Base-by-base conservation (phyloP, 192 early-diverging fungal genomes). In the Podila horticola region DNA sequence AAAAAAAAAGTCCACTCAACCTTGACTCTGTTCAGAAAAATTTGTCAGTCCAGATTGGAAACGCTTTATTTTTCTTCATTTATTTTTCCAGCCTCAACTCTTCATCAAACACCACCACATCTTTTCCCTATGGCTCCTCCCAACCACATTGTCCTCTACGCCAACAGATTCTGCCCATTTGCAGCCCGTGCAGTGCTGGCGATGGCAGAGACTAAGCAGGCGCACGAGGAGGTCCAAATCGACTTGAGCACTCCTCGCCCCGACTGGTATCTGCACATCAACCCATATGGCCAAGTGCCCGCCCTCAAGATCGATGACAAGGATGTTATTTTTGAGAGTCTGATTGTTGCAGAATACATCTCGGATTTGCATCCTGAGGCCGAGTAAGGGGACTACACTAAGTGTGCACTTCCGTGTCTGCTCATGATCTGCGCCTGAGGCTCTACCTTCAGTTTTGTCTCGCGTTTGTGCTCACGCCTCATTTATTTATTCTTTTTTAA, bases 121-220 rank as follows among this genome's bases (percentile, higher is more conserved):
- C 50, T n/a, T n/a, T 20, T 22, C 4, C 17, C 50, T 17, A 52
- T 55, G 52, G 9, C 22, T 0, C 52, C n/a, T 4, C 52, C 52
- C 24, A 26, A n/a, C 52, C 52, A 26, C 52, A 24, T 88, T 26
- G 87, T 84, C 2, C 84, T 93, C 28, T 93, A 92, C 82, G 84
- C 74, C 33, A 66, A 74, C 55, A 33, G 41, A 4, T 49, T 73
- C 13, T 93, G 92, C 58, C 92, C 93, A 4, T 94, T 75, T 55
- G 90, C 92, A n/a, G 91, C 90, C 49, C 90, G 92, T 29, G 87
- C 90, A 3, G 72, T 85, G 19, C 86, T 93, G 20, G 88, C 92
- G 2, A 76, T 94, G 36, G 82, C 86, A 31, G 89, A 90, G 62
- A 79, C 83, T 38, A 86, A 86, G 11, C 86, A 86, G 9, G 67